Evolutionary conservation across 306 rosid genomes (phyloP).

Genomic region (Albizia julibrissin): DNA sequence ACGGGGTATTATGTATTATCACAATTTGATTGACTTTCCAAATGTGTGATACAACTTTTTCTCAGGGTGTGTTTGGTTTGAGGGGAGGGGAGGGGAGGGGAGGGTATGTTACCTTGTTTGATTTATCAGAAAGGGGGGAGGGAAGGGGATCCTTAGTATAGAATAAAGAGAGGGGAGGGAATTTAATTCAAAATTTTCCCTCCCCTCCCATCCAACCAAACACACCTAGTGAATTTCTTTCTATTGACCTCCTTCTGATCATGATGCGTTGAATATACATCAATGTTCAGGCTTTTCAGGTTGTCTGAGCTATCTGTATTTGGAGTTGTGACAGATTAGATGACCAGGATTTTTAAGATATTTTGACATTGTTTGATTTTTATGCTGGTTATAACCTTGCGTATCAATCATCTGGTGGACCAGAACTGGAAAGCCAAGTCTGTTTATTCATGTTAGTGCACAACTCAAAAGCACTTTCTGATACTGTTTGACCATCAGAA

Average conservation of each 20-base stretch:
- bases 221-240: not conserved
- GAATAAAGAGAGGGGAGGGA: too few relatives aligned
- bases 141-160: too few relatives aligned
- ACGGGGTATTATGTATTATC: not conserved
- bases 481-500: not conserved
- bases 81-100: too few relatives aligned
- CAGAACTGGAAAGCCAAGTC: not conserved
- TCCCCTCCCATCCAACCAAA: too few relatives aligned
- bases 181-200: too few relatives aligned
- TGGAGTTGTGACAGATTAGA: not conserved
- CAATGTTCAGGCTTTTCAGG: not conserved
- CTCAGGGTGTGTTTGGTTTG: too few relatives aligned
- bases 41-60: not conserved
- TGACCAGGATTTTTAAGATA: slow-evolving; percentile 1
- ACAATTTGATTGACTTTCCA: not conserved
- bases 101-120: too few relatives aligned
- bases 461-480: not conserved
- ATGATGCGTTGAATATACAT: not conserved
- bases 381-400: slow-evolving; percentile 20
- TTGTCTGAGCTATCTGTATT: slow-evolving; percentile 19
- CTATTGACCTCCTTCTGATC: slow-evolving; percentile 2
- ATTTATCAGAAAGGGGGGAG: too few relatives aligned
- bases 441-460: not conserved
- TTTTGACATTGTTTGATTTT: not conserved
- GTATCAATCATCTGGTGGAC: slow-evolving; percentile 8